Evolutionary conservation across 2,329 filamentous ascomycete genomes (phyloP).

Genomic region (Colletotrichum tamarilloi): DNA sequence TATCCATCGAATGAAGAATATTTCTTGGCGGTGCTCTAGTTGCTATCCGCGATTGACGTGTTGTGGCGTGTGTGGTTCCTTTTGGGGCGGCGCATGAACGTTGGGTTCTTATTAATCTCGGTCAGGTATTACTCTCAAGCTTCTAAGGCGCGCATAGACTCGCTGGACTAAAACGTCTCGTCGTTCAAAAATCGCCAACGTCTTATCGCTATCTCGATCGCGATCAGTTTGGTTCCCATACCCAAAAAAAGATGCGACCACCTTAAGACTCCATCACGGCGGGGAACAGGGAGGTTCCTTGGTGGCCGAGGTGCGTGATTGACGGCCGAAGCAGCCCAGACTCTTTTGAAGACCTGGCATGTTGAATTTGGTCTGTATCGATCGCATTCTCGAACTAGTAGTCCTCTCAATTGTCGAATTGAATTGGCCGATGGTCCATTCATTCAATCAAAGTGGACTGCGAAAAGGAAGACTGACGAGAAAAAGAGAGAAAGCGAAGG

Average conservation of each 20-base stretch:
- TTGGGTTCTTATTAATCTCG: background rate
- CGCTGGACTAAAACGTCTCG: background rate
- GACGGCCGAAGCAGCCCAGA: background rate
- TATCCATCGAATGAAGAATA: background rate
- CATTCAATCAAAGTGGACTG: no score
- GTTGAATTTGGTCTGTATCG: background rate
- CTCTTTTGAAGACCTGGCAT: background rate
- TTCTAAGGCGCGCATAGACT: conserved; percentile 11
- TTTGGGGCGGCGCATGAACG: conserved; percentile 13
- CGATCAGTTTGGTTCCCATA: background rate
- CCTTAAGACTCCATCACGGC: background rate
- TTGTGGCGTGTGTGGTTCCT: no score
- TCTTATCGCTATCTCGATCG: conserved; percentile 32
- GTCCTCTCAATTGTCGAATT: no score
- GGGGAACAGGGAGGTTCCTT: conserved; percentile 12
- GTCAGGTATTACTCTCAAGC: background rate
- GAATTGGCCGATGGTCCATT: no score
- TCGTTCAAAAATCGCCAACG: background rate
- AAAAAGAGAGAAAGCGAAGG: background rate
- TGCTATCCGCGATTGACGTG: background rate
- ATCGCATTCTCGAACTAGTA: background rate
- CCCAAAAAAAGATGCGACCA: background rate
- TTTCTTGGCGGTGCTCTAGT: background rate
- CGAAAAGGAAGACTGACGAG: no score
- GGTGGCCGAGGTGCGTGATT: background rate